Evolutionary conservation across 306 rosid species (phyloP), one percentile per base, ranked within the genome.

Genomic region (Sicyos baderoa): DNA sequence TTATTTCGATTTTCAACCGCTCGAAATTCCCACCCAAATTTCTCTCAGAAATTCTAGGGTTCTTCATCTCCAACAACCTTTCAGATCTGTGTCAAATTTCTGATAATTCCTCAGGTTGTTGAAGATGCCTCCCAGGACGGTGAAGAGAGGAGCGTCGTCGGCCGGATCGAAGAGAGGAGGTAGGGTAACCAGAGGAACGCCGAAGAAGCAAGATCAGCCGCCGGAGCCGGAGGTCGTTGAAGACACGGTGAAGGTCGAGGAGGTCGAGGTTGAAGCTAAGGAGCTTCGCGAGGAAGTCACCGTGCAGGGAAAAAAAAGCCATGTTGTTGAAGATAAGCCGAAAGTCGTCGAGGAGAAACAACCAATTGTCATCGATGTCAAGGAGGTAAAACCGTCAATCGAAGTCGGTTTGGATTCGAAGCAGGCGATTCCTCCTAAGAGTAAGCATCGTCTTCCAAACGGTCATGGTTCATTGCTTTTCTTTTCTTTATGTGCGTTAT

Each of bases 101-200:
- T 63, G 25, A 62, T 18, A 9, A 40, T 63, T 48, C 44, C 7
- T 19, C 19, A 48, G 14, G 17, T 23, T 4, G 4, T 7, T 0
- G 57, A 29, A 65, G 63, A 93, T 93, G 99, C 99, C 99, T 68
- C 99, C 97, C 0, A 82, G 88, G 59, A 76, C 84, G 84, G 86
- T 85, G 78, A 93, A 90, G 86, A 79, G 99, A 77, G 97, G 99
- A 5, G 80, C 78, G 29, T 86, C 75, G 0, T 40, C 88, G 23
- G 78, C 84, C 14, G 91, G 86, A 6, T 25, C 81, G 11, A 86
- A 77, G 85, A 85, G 90, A 79, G 84, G 87, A 3, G 79, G 81
- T 10, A 81, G 95, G 74, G 76, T 64, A 32, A 67, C 85, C 60
- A 85, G 87, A 73, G 96, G 85, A 1, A 45, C 91, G 7, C 57